These are phyloP conservation scores for Saturnispora sanitii DNA, from an alignment of 805 yeast genomes.

Conservation along the genomic window DNA sequence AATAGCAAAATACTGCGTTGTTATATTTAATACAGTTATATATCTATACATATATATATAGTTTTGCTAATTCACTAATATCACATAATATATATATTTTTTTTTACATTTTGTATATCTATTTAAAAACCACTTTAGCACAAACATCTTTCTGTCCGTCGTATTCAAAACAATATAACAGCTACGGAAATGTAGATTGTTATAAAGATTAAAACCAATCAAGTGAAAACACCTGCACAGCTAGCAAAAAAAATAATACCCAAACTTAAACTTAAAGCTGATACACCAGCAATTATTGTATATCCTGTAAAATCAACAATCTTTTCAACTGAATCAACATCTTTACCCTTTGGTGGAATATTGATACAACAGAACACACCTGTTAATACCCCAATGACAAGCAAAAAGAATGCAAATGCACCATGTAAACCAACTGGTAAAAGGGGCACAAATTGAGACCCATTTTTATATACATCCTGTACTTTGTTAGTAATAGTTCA, in stretches of 20 bases:
- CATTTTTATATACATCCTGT: conserved; percentile 1
- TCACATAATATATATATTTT: no score
- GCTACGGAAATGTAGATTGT: no score
- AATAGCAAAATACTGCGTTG: neutral
- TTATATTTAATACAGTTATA: neutral
- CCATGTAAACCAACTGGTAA: conserved; percentile 3
- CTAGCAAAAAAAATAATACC: conserved; percentile 6
- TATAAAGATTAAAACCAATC: no score
- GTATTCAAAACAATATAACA: no score
- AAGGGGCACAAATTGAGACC: neutral
- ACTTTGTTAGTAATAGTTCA: conserved; percentile 2
- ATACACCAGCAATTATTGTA: neutral
- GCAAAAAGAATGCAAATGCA: conserved; percentile 1
- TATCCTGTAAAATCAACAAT: neutral
- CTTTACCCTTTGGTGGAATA: neutral
- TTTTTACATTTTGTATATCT: no score
- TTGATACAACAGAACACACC: conserved; percentile 3
- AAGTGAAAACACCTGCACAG: conserved; percentile 8
- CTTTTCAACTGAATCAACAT: neutral
- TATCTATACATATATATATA: neutral
- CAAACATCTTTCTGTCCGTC: no score
- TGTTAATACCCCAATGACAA: conserved; percentile 1
- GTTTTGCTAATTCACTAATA: no score
- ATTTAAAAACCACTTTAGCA: no score
- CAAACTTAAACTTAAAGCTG: conserved; percentile 4